These are phyloP conservation scores for Pichia nakasei DNA, from an alignment of 805 yeast species.

Conservation along the genomic window DNA sequence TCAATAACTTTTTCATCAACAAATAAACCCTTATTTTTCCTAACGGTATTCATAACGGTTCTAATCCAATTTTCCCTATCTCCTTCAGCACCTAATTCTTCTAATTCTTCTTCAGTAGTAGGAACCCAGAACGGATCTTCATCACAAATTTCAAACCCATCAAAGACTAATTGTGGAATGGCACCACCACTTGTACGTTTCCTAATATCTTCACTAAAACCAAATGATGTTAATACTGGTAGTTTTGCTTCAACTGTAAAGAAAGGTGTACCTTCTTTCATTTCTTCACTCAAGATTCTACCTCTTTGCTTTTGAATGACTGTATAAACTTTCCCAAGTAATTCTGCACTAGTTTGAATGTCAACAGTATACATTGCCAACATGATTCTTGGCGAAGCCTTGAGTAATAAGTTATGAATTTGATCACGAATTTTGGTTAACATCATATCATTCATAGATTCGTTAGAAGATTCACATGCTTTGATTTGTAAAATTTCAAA, in stretches of 20 bases:
- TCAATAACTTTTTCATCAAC: constrained; percentile 85
- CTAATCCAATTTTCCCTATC: constrained; percentile 90
- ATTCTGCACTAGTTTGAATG: constrained; percentile 91
- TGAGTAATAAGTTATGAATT: constrained; percentile 60
- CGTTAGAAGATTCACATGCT: constrained; percentile 10
- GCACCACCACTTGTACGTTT: constrained; percentile 96
- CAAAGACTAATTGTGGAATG: constrained; percentile 85
- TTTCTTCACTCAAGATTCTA: constrained; percentile 76
- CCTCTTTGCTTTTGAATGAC: constrained; percentile 90
- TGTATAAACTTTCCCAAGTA: constrained; percentile 88
- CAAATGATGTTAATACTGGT: constrained; percentile 95
- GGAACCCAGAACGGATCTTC: constrained; percentile 99
- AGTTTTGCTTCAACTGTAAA: constrained; percentile 77
- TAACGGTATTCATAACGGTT: constrained; percentile 69
- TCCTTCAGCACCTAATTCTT: constrained; percentile 74
- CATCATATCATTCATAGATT: constrained; percentile 52
- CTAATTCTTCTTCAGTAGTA: constrained; percentile 91
- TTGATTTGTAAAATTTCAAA: constrained; percentile 38
- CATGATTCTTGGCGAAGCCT: constrained; percentile 83
- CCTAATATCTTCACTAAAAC: constrained; percentile 90
- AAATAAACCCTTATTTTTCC: constrained; percentile 81
- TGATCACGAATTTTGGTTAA: constrained; percentile 59
- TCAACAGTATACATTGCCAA: constrained; percentile 93
- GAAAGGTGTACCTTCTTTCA: constrained; percentile 97
- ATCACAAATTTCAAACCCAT: constrained; percentile 80